Evolutionary conservation across 768 basidiomycete species (phyloP).

Genomic region (Russula earlei): DNA sequence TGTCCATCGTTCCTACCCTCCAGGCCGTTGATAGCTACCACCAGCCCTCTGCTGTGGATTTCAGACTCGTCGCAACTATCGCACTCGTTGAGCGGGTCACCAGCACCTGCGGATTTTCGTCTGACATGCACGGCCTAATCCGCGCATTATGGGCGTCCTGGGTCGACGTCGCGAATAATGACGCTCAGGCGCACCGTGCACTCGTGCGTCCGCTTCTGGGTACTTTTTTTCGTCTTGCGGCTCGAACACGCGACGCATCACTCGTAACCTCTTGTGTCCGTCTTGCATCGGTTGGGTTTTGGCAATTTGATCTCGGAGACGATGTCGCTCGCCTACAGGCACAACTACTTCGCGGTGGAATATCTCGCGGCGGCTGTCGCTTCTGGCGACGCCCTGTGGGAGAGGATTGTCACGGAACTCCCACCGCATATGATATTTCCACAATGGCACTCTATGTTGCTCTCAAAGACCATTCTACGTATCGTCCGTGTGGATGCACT

Average conservation of each 20-base stretch:
- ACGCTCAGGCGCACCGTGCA: slow-evolving; percentile 7
- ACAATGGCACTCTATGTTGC: slow-evolving; percentile 17
- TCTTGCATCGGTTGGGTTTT: slow-evolving; percentile 19
- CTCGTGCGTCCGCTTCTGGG: slow-evolving; percentile 30
- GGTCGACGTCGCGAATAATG: slow-evolving; percentile 22
- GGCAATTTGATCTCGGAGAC: slow-evolving; percentile 16
- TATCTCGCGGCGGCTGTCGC: slow-evolving; percentile 23
- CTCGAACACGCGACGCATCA: slow-evolving; percentile 24
- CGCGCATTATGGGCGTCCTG: slow-evolving; percentile 35
- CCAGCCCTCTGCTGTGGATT: slow-evolving; percentile 9
- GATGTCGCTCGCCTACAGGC: slow-evolving; percentile 23
- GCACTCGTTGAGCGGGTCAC: slow-evolving; percentile 12
- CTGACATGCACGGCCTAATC: slow-evolving; percentile 2
- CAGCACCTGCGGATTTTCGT: neutral
- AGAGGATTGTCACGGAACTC: slow-evolving; percentile 14
- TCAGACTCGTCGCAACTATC: slow-evolving; percentile 14
- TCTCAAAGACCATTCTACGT: slow-evolving; percentile 8
- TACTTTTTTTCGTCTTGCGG: slow-evolving; percentile 40
- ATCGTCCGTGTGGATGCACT: slow-evolving; percentile 13
- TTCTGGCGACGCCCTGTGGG: slow-evolving; percentile 15
- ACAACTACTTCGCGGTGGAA: slow-evolving; percentile 29
- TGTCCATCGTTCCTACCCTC: neutral
- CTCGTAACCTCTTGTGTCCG: slow-evolving; percentile 16
- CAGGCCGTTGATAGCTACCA: neutral
- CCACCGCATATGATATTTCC: slow-evolving; percentile 15